Percentiles rank a stretch among this genome's conserved stretches.
phyloP scores from a whole-genome alignment of 495 filamentous ascomycete genomes.

The Pseudoneurospora amorphoporcata region DNA sequence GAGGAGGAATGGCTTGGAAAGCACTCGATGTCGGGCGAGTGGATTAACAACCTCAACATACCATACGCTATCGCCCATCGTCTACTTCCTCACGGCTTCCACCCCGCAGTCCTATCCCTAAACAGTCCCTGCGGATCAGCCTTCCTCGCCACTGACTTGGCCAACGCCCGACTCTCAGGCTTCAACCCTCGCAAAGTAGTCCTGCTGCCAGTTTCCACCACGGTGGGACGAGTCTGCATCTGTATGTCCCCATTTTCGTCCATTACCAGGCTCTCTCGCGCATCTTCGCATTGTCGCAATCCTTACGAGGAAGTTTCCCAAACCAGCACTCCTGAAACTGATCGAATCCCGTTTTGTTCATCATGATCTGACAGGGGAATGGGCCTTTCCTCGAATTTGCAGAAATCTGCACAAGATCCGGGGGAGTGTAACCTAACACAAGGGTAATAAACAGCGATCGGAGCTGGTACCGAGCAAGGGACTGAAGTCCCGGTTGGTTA shows the following conservation, averaged over 20 bases:
- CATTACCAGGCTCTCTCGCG: not conserved
- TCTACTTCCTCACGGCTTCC: conserved; percentile 18
- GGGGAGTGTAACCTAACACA: not conserved
- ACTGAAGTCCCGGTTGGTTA: not conserved
- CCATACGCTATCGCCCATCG: not conserved
- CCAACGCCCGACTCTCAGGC: conserved; percentile 30
- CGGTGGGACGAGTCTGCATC: not conserved
- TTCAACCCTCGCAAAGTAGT: conserved; percentile 47
- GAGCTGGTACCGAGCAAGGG: too few species aligned
- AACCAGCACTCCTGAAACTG: not conserved
- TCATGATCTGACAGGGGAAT: not conserved
- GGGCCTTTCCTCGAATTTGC: not conserved
- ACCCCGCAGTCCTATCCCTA: conserved; percentile 47
- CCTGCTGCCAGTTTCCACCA: conserved; percentile 40
- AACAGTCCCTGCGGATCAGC: conserved; percentile 51
- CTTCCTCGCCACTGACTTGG: conserved; percentile 31
- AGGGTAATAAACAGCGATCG: not conserved
- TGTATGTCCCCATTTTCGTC: not conserved
- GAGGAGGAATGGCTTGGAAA: not conserved
- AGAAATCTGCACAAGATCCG: not conserved
- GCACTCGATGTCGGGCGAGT: not conserved
- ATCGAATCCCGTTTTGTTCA: not conserved
- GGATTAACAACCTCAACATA: not conserved
- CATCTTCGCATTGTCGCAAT: not conserved
- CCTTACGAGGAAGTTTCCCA: not conserved